phyloP scores from a whole-genome alignment of 2,329 filamentous ascomycete genomes.

The Penicillium sp. region DNA sequence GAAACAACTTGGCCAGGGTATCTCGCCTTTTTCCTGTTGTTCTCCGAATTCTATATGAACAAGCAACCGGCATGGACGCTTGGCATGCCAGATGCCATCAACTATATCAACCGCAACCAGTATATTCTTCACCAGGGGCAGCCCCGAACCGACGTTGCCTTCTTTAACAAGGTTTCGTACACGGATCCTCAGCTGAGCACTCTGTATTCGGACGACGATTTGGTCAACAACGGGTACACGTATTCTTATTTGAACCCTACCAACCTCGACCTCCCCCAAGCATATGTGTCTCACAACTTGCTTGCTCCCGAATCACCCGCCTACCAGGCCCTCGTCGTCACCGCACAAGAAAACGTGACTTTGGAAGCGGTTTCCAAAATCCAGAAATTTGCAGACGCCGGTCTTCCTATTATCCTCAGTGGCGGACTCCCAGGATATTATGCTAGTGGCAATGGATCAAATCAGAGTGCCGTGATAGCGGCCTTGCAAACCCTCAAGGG shows the following conservation, averaged over 20 bases:
- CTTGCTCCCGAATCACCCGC: constrained; percentile 46
- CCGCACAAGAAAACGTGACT: constrained; percentile 43
- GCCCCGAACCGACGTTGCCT: constrained; percentile 47
- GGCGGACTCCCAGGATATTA: constrained; percentile 40
- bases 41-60: constrained; percentile 40
- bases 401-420: constrained; percentile 50
- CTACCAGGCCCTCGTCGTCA: constrained; percentile 51
- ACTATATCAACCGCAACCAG: constrained; percentile 45
- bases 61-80: constrained; percentile 49
- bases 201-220: constrained; percentile 5
- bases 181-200: constrained; percentile 8
- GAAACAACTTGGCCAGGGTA: constrained; percentile 57
- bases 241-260: constrained; percentile 53
- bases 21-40: constrained; percentile 43
- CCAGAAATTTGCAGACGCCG: constrained; percentile 38
- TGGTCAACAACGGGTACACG: constrained; percentile 37
- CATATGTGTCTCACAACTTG: constrained; percentile 39
- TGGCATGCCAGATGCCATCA: constrained; percentile 42
- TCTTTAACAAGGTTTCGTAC: constrained; percentile 36
- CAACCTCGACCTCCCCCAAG: constrained; percentile 47
- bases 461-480: constrained; percentile 14
- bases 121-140: constrained; percentile 44
- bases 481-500: constrained; percentile 27
- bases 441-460: constrained; percentile 19
- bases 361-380: constrained; percentile 38